Conservation (phyloP, 768 basidiomycete species). For the Phylloporus rhodoxanthus region DNA sequence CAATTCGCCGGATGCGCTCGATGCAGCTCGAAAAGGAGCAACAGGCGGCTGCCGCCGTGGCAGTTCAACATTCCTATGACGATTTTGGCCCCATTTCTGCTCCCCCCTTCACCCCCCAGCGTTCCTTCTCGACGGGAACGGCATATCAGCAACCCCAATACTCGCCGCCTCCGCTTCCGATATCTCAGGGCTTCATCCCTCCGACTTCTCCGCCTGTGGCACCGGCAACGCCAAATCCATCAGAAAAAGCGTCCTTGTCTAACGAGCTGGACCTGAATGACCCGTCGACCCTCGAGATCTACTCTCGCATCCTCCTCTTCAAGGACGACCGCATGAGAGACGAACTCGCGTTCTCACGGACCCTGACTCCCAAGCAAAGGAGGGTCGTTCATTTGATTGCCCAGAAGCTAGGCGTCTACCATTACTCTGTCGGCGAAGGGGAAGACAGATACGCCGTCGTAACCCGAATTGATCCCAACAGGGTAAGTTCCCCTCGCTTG, state of each 20-base stretch:
- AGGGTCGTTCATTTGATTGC: constrained; percentile 94
- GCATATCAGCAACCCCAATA: constrained; percentile 59
- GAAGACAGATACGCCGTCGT: constrained; percentile 94
- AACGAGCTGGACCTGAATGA: constrained; percentile 93
- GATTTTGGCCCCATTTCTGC: constrained; percentile 61
- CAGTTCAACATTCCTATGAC: constrained; percentile 47
- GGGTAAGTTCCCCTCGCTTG: constrained; percentile 44
- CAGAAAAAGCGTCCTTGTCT: constrained; percentile 55
- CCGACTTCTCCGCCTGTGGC: constrained; percentile 49
- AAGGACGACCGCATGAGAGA: constrained; percentile 97
- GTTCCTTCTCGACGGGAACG: constrained; percentile 62
- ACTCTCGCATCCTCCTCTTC: constrained; percentile 93
- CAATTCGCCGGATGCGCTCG: constrained; percentile 93
- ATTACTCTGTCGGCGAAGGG: constrained; percentile 88
- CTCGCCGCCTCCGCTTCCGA: constrained; percentile 48
- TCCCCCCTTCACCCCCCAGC: constrained; percentile 61
- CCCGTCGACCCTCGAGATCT: constrained; percentile 92
- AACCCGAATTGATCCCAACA: constrained; percentile 79
- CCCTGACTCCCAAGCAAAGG: constrained; percentile 77
- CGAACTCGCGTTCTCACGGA: constrained; percentile 93
- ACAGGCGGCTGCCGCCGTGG: constrained; percentile 23
- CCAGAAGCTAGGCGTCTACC: constrained; percentile 92
- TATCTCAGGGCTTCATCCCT: constrained; percentile 38
- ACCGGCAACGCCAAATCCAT: constrained; percentile 55
- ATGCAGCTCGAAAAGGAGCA: constrained; percentile 93